Evolutionary conservation across 208 protist genomes (phyloP).

Genomic region (Leishmania major): DNA sequence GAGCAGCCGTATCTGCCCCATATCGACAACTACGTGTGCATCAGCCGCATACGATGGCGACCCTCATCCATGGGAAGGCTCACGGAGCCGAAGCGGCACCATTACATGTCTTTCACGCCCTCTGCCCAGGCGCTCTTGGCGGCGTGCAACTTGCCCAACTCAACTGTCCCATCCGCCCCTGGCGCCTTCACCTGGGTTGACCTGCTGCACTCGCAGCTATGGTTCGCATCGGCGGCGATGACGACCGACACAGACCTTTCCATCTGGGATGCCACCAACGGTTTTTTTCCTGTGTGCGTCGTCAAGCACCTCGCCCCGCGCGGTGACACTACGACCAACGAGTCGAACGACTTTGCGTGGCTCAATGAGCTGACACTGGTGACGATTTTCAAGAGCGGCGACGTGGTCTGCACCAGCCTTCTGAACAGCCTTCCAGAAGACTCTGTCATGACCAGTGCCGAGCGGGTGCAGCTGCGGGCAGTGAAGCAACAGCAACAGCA

Average conservation of each 20-base stretch:
- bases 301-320: conserved; percentile 32
- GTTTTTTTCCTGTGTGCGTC: conserved; percentile 62
- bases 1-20: conserved; percentile 51
- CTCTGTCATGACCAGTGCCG: conserved; percentile 19
- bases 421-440: conserved; percentile 41
- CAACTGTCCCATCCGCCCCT: background rate
- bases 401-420: conserved; percentile 68
- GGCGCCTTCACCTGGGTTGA: conserved; percentile 28
- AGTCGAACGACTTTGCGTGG: conserved; percentile 77
- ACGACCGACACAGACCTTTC: conserved; percentile 65
- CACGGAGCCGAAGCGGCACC: conserved; percentile 27
- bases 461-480: background rate
- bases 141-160: background rate
- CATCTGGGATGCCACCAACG: conserved; percentile 77
- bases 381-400: conserved; percentile 61
- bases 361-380: conserved; percentile 80
- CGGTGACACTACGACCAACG: conserved; percentile 28
- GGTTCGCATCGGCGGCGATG: conserved; percentile 72
- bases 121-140: conserved; percentile 30
- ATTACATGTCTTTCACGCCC: conserved; percentile 32
- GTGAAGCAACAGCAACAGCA: conserved; percentile 16
- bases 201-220: conserved; percentile 68
- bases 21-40: conserved; percentile 69
- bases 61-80: conserved; percentile 40
- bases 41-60: conserved; percentile 70